Evolutionary conservation across 1,284 basidiomycete species (phyloP), one percentile per base, ranked within the genome.

Genomic region (Bondarzewia mesenterica): DNA sequence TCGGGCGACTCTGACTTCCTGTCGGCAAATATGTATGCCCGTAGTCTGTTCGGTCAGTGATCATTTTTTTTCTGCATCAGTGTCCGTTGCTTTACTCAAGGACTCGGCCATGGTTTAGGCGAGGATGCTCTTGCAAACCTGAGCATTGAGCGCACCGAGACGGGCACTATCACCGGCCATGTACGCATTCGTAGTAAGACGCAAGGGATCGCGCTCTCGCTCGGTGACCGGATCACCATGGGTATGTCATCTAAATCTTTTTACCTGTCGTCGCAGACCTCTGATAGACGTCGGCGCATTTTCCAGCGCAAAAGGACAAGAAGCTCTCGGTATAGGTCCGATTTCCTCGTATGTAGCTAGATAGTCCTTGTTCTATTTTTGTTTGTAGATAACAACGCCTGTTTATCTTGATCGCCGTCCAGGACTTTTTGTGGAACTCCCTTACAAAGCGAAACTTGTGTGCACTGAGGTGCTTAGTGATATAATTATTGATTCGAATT

Each of bases 51-150:
- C 58, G 93, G 90, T 80, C 49, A 6, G 41, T 15, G 10, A 15
- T 27, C 32, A 20, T 7, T 4, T 2, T 4, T 18, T 18, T 40
- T 18, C 20, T 5, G 21, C 5, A n/a, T 6, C 15, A 5, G n/a
- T 8, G 25, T 4, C n/a, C n/a, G 15, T n/a, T 16, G 12, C 14
- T 15, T 43, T 20, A 15, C 14, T 7, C 12, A 2, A 18, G 10
- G 12, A 4, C 7, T 16, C n/a, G 18, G n/a, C 25, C 25, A 43
- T 42, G 23, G 16, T 38, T 43, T 52, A 90, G 87, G 89, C 49
- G 96, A 99, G 68, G 96, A 99, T 61, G 96, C 95, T 0, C 69
- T 99, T 29, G 95, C 96, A 39, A 99, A 99, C 65, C 68, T 98
- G 54, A 93, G 89, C 57, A 86, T 99, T 54, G 96, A 99, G 63